Base-by-base conservation (phyloP, 2,329 filamentous ascomycete species). In the Leptographium flavum region DNA sequence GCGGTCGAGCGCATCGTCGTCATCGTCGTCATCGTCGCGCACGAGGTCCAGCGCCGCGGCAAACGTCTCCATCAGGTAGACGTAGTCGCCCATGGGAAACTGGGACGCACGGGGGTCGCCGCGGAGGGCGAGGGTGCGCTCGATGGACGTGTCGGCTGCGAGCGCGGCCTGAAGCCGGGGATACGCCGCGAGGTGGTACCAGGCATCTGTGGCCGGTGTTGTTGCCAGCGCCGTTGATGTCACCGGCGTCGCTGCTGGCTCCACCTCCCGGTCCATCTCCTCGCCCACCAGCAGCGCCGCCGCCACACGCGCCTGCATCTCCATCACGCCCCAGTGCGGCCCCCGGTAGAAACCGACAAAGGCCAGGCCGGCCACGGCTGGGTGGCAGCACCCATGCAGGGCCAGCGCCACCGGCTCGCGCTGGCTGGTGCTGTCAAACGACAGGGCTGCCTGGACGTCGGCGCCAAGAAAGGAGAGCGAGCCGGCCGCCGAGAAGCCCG, bases 261-360 rank as follows among this genome's bases (percentile, higher is more conserved):
- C 14, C 22, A n/a, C 13, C 23, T 2, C 22, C 15, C n/a, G 11
- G 3, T 30, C 31, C 1, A 21, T 28, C 3, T 14, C 39, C 4
- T 49, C 47, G 3, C 39, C 36, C 17, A 36, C 43, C 28, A 83
- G 88, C 11, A 76, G 58, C 13, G 70, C 60, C 0, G 79, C 69
- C 6, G 88, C 63, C 49, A 83, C 71, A 1, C 81, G 73, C 3
- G 85, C 80, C 61, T 93, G 86, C 81, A 87, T 84, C 59, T 92
- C 85, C 71, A 90, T 87, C 0, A 87, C 78, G 1, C 82, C 82
- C 86, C 86, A 93, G 58, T 86, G 92, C 0, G 85, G 84, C 0
- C 83, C 83, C 49, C 86, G 74, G 56, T 93, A 93, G 60, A 87
- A 87, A 1, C 86, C 86, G 1, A 92, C 79, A 54, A 92, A 88